Evolutionary conservation across 1,139 yeast species (phyloP).

Genomic region (Geotrichum phurueaensis): DNA sequence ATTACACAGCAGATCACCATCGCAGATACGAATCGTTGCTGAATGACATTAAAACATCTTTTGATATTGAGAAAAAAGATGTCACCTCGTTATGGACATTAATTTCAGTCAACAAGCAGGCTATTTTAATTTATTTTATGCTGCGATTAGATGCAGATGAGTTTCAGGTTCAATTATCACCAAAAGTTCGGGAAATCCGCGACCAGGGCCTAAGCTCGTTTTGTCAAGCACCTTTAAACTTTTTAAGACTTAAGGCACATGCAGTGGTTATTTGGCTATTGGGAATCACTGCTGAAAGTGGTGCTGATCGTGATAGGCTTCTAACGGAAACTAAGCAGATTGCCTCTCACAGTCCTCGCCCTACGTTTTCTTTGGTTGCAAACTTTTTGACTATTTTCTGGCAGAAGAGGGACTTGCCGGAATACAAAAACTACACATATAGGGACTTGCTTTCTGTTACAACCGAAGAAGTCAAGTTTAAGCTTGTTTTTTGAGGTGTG

Average conservation of each 20-base stretch:
- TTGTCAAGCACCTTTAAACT: conserved; percentile 13
- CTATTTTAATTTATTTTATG: conserved; percentile 17
- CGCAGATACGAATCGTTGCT: not conserved
- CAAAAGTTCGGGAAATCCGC: conserved; percentile 16
- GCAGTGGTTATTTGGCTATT: conserved; percentile 23
- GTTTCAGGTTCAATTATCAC: conserved; percentile 13
- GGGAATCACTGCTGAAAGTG: conserved; percentile 22
- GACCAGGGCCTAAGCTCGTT: conserved; percentile 10
- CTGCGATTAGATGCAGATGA: conserved; percentile 21
- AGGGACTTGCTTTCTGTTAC: not conserved
- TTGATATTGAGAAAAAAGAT: not conserved
- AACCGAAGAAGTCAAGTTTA: not conserved
- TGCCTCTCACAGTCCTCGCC: conserved; percentile 15
- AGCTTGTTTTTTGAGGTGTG: not conserved
- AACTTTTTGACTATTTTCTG: conserved; percentile 21
- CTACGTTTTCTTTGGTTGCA: conserved; percentile 19
- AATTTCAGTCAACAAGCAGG: conserved; percentile 15
- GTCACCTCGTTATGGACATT: not conserved
- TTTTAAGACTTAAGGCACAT: conserved; percentile 16
- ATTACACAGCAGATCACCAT: conserved; percentile 1
- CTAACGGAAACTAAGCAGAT: conserved; percentile 18
- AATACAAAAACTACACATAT: not conserved
- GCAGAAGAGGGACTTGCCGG: conserved; percentile 18
- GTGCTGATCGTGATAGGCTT: conserved; percentile 17
- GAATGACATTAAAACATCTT: not conserved